A percentile compares a stretch with the other conserved stretches of the same genome.
phyloP scores from a whole-genome alignment of 441 rosid genomes.

The Populus hybrid region DNA sequence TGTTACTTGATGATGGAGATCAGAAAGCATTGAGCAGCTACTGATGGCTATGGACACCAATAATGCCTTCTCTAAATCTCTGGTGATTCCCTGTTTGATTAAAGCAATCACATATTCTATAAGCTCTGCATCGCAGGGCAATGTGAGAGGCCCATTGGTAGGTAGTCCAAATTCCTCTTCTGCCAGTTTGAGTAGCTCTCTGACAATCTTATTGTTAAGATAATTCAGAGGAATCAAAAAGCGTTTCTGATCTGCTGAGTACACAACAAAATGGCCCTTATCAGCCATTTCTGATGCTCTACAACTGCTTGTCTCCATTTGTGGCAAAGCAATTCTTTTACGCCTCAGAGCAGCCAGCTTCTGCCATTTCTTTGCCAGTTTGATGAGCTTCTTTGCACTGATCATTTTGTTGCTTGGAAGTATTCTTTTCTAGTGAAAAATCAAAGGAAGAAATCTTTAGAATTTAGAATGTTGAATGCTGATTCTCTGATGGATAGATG shows the following conservation, averaged over 20 bases:
- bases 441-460: too few species aligned
- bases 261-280: conserved; percentile 13
- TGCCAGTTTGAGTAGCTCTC: neutral
- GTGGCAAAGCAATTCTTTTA: neutral
- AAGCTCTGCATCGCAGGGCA: conserved; percentile 3
- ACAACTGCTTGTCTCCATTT: neutral
- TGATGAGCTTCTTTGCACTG: neutral
- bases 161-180: conserved; percentile 16
- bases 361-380: conserved; percentile 15
- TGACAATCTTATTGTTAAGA: neutral
- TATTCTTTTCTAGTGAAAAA: too few species aligned
- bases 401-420: neutral
- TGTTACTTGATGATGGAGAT: conserved; percentile 3
- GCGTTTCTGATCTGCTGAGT: conserved; percentile 9
- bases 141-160: conserved; percentile 3
- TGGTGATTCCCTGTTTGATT: neutral
- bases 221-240: conserved; percentile 1
- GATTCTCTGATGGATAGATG: too few species aligned
- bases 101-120: conserved; percentile 6
- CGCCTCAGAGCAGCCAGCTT: neutral
- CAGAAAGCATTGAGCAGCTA: neutral
- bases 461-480: too few species aligned
- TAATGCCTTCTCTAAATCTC: conserved; percentile 5
- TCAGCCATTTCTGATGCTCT: neutral
- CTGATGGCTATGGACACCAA: neutral